These are phyloP conservation scores for Naganishia vaughanmartiniae DNA, from an alignment of 768 basidiomycete genomes.

Conservation along the genomic window DNA sequence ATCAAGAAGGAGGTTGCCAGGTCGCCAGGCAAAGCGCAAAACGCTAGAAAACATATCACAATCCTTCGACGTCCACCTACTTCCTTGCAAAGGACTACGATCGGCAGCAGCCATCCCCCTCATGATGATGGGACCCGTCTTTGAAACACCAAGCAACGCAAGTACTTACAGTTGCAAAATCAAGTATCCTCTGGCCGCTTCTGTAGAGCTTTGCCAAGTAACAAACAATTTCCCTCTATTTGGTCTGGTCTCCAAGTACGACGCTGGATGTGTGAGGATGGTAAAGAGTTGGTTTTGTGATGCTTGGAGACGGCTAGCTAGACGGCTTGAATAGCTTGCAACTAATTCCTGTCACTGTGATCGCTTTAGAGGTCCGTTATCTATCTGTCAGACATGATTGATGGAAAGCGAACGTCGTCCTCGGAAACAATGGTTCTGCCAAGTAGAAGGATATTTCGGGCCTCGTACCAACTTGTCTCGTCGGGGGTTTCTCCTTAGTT, in stretches of 20 bases:
- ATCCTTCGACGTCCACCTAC: background rate
- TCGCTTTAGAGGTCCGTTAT: background rate
- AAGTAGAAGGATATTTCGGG: background rate
- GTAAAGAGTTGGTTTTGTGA: background rate
- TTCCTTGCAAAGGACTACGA: background rate
- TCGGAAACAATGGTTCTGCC: background rate
- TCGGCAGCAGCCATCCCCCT: background rate
- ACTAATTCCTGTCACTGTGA: background rate
- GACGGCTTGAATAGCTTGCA: too few species aligned
- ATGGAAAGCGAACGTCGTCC: background rate
- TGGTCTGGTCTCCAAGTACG: background rate
- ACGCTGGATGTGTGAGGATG: background rate
- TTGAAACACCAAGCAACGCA: background rate
- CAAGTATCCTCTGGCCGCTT: background rate
- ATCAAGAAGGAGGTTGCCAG: too few species aligned
- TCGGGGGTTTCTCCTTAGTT: background rate
- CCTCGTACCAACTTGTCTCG: background rate
- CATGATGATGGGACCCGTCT: background rate
- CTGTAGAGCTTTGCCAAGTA: constrained; percentile 5
- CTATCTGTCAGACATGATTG: background rate
- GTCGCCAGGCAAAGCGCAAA: constrained; percentile 3
- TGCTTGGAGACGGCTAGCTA: background rate
- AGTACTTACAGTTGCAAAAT: background rate
- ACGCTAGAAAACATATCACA: background rate
- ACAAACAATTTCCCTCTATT: background rate